Percentiles rank a stretch among this genome's conserved stretches.
These are phyloP conservation scores for Coniochaeta sp. DNA, from an alignment of 2,329 filamentous ascomycete species.

Conservation along the genomic window DNA sequence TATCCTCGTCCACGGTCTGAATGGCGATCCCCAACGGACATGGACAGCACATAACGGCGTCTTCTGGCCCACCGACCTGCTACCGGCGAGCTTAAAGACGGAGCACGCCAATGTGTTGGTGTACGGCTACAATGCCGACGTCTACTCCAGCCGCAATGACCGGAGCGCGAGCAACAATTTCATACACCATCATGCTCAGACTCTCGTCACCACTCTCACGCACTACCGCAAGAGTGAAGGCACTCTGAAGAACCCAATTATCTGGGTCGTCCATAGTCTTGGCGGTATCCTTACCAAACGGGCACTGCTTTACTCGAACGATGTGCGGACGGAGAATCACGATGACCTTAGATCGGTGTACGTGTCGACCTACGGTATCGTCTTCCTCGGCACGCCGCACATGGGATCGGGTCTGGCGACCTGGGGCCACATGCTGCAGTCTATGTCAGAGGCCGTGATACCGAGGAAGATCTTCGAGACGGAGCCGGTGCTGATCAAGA, in stretches of 20 bases:
- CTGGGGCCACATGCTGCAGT: constrained; percentile 62
- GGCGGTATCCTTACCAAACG: constrained; percentile 68
- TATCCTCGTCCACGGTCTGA: constrained; percentile 64
- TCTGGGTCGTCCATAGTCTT: constrained; percentile 69
- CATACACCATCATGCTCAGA: constrained; percentile 66
- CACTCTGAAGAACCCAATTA: constrained; percentile 56
- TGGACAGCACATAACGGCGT: constrained; percentile 51
- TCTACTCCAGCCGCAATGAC: constrained; percentile 38
- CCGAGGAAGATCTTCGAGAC: constrained; percentile 61
- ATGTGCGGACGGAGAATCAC: constrained; percentile 49
- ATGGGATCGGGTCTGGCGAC: constrained; percentile 60
- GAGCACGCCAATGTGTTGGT: constrained; percentile 58
- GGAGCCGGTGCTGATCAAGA: constrained; percentile 60
- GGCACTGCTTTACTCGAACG: constrained; percentile 60
- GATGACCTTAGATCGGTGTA: constrained; percentile 62
- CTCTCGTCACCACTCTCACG: constrained; percentile 54
- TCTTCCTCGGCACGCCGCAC: constrained; percentile 74
- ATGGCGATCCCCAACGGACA: constrained; percentile 57
- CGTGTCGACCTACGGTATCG: constrained; percentile 67
- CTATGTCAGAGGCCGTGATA: constrained; percentile 57
- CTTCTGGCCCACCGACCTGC: constrained; percentile 64
- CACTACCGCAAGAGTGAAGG: constrained; percentile 53
- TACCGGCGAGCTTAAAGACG: constrained; percentile 51
- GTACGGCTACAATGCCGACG: constrained; percentile 69
- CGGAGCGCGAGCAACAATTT: constrained; percentile 57